Conservation (phyloP, 345 rosid genomes). For the Mallotus nudiflorus region DNA sequence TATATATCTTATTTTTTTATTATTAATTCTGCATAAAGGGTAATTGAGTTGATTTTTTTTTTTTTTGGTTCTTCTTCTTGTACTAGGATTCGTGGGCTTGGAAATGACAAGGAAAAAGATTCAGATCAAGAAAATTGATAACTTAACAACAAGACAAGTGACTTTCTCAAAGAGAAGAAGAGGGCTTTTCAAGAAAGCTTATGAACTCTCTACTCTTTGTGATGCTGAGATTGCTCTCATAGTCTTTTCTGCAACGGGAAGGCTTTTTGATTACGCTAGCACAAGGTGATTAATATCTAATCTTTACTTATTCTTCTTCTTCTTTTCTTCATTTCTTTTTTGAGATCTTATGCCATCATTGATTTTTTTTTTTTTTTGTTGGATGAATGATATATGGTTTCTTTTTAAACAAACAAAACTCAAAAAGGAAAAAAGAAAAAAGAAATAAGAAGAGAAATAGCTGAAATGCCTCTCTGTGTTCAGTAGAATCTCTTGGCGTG, state of each 20-base stretch:
- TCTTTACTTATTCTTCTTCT: not conserved
- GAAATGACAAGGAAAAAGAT: constrained; percentile 49
- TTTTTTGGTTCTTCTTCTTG: too few relatives aligned
- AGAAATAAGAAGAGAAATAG: constrained; percentile 11
- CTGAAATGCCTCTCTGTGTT: constrained; percentile 1
- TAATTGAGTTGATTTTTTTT: too few relatives aligned
- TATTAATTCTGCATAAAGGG: too few relatives aligned
- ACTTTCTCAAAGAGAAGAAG: constrained; percentile 50
- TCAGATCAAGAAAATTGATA: constrained; percentile 48
- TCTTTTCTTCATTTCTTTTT: not conserved
- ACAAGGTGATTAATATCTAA: constrained; percentile 33
- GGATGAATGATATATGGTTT: constrained; percentile 1
- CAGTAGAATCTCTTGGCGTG: constrained; percentile 1
- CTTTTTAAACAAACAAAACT: not conserved
- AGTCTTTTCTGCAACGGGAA: constrained; percentile 41
- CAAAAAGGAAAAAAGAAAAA: too few relatives aligned
- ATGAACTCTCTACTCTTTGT: constrained; percentile 46
- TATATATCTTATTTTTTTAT: not conserved
- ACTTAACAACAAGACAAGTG: constrained; percentile 44
- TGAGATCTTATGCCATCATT: not conserved
- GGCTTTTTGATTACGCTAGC: constrained; percentile 41
- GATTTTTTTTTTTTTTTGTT: not conserved
- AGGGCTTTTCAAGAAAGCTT: constrained; percentile 50
- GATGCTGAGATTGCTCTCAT: constrained; percentile 44
- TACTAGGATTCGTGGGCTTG: too few relatives aligned